Conservation (phyloP, 495 filamentous ascomycete genomes). For the Staphylotrichum tortipilum region DNA sequence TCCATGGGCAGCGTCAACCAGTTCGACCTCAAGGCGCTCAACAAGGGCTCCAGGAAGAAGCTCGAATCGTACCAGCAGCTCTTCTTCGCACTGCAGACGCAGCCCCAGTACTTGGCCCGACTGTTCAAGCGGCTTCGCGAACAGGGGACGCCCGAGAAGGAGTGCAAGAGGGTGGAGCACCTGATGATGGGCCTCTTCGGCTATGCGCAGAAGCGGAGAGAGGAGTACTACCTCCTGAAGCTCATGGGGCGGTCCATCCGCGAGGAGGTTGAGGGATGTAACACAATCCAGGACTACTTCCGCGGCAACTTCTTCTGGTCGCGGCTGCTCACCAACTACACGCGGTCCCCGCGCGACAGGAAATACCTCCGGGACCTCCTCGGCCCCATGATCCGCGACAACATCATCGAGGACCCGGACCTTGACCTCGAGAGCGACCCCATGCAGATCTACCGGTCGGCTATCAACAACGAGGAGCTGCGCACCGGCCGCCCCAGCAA, state of each 20-base stretch:
- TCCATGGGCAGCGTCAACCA: constrained; percentile 84
- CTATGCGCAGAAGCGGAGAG: constrained; percentile 90
- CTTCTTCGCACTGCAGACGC: constrained; percentile 96
- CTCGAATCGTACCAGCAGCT: constrained; percentile 95
- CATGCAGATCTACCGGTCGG: constrained; percentile 90
- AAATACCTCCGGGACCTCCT: constrained; percentile 84
- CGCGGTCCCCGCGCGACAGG: constrained; percentile 82
- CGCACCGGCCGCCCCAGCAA: constrained; percentile 76
- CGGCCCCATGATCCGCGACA: constrained; percentile 72
- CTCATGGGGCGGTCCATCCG: constrained; percentile 72
- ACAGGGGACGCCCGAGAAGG: constrained; percentile 79
- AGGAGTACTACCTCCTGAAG: constrained; percentile 95
- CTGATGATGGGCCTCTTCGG: constrained; percentile 96
- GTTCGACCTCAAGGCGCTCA: constrained; percentile 92
- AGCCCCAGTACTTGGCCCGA: constrained; percentile 85
- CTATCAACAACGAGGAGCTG: constrained; percentile 94
- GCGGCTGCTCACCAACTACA: constrained; percentile 77
- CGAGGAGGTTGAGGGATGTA: constrained; percentile 74
- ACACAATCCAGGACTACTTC: constrained; percentile 71
- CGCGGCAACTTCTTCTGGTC: constrained; percentile 89
- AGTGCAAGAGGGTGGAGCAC: constrained; percentile 82
- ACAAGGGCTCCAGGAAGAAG: constrained; percentile 91
- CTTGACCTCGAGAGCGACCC: constrained; percentile 95
- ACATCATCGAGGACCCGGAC: constrained; percentile 82
- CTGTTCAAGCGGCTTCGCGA: constrained; percentile 80